Conservation (phyloP, 495 filamentous ascomycete species). For the Wilcoxina mikolae region DNA sequence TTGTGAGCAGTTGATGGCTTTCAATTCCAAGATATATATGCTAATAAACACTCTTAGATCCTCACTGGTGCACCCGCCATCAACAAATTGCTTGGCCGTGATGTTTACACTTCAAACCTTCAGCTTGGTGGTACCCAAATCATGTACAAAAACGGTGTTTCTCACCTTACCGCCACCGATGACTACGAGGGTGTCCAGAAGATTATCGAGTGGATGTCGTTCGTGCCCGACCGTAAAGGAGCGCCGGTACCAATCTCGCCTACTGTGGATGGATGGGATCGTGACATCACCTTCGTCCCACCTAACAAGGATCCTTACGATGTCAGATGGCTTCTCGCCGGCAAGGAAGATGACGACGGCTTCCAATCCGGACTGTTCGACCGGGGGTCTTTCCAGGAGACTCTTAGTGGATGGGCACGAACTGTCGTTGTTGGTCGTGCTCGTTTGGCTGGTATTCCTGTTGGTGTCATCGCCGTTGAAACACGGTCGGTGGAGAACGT, state of each 20-base stretch:
- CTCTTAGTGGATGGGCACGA: constrained; percentile 89
- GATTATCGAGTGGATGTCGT: constrained; percentile 96
- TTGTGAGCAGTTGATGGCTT: constrained; percentile 31
- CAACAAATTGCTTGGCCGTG: constrained; percentile 94
- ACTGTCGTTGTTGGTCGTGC: constrained; percentile 95
- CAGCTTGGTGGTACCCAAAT: constrained; percentile 99
- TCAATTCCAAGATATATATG: not conserved
- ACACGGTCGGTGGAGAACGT: constrained; percentile 91
- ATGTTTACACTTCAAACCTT: constrained; percentile 97
- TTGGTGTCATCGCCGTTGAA: constrained; percentile 97
- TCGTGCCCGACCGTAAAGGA: constrained; percentile 84
- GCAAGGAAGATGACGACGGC: constrained; percentile 73
- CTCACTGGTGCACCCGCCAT: constrained; percentile 93
- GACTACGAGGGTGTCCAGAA: constrained; percentile 96
- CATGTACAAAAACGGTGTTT: constrained; percentile 99
- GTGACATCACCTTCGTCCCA: constrained; percentile 72
- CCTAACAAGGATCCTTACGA: constrained; percentile 83
- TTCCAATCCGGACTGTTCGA: constrained; percentile 91
- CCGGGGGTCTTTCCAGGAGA: constrained; percentile 89
- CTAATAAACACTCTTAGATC: constrained; percentile 37
- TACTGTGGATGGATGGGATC: constrained; percentile 79
- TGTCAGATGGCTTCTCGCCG: constrained; percentile 79
- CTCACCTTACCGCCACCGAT: constrained; percentile 93
- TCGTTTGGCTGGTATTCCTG: constrained; percentile 89
- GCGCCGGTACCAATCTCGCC: constrained; percentile 77